Conservation (phyloP, 1,139 yeast genomes). For the Debaryomyces nepalensis region DNA sequence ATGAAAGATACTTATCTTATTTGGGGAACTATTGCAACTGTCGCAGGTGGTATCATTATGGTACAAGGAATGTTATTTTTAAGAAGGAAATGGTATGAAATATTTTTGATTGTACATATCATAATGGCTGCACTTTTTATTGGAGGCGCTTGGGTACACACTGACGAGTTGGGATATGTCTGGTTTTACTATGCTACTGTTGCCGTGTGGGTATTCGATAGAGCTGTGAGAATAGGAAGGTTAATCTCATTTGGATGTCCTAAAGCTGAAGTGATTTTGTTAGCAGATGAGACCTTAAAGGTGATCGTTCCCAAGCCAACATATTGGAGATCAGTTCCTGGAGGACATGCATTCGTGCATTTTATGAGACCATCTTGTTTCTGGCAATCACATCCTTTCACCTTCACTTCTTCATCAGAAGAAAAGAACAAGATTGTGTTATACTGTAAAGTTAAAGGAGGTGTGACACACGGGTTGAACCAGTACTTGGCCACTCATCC, state of each 20-base stretch:
- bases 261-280: conserved; percentile 35
- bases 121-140: conserved; percentile 58
- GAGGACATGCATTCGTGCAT: conserved; percentile 57
- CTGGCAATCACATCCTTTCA: conserved; percentile 53
- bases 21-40: conserved; percentile 56
- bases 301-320: conserved; percentile 45
- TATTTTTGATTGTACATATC: conserved; percentile 65
- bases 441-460: conserved; percentile 43
- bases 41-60: conserved; percentile 42
- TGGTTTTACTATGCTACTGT: conserved; percentile 40
- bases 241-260: conserved; percentile 45
- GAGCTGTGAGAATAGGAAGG: conserved; percentile 41
- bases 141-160: conserved; percentile 65
- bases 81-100: conserved; percentile 64
- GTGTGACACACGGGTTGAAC: conserved; percentile 39
- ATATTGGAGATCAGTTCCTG: conserved; percentile 49
- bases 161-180: conserved; percentile 26
- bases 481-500: conserved; percentile 34
- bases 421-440: conserved; percentile 29
- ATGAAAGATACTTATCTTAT: conserved; percentile 51
- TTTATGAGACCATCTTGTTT: conserved; percentile 42
- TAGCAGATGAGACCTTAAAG: conserved; percentile 45
- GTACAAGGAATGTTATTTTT: conserved; percentile 54
- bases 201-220: conserved; percentile 51
- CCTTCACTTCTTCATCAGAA: conserved; percentile 33